Evolutionary conservation across 257 asterid genomes (phyloP).

Genomic region (Jasminum sambac): DNA sequence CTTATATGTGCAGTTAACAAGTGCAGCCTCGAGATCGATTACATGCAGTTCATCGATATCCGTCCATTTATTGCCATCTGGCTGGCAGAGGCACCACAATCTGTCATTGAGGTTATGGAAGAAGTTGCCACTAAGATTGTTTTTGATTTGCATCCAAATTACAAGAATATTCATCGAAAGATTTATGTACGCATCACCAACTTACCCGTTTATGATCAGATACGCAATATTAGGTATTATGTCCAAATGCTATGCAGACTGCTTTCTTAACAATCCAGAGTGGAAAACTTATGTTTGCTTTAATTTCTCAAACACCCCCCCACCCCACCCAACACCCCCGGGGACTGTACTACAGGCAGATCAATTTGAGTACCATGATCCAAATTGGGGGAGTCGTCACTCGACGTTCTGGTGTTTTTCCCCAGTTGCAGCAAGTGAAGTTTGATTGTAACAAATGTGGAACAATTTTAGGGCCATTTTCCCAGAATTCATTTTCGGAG

Average conservation of each 20-base stretch:
- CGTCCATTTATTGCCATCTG: conserved; percentile 95
- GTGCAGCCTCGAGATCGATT: conserved; percentile 97
- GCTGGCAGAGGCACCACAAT: conserved; percentile 99
- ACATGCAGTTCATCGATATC: conserved; percentile 77
- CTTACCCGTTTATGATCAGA: conserved; percentile 97
- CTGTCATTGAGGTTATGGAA: conserved; percentile 99
- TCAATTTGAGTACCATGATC: conserved; percentile 94
- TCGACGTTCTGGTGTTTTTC: conserved; percentile 95
- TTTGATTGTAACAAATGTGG: conserved; percentile 92
- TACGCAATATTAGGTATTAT: conserved; percentile 81
- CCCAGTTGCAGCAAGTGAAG: conserved; percentile 95
- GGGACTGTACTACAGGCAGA: too few relatives aligned
- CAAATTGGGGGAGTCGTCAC: conserved; percentile 98
- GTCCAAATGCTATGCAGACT: conserved; percentile 2
- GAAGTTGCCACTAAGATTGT: conserved; percentile 92
- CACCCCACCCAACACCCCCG: too few relatives aligned
- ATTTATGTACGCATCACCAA: conserved; percentile 84
- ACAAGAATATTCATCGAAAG: conserved; percentile 83
- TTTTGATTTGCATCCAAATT: conserved; percentile 79
- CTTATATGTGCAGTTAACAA: conserved; percentile 69
- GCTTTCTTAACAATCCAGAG: conserved; percentile 2
- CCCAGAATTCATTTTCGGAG: conserved; percentile 96
- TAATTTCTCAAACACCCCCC: too few relatives aligned
- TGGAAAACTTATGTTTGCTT: too few relatives aligned
- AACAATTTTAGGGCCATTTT: conserved; percentile 86